Percentiles rank a stretch among this genome's conserved stretches.
Evolutionary conservation across 2,329 filamentous ascomycete species (phyloP).

Genomic region (Rhynchosporium agropyri): DNA sequence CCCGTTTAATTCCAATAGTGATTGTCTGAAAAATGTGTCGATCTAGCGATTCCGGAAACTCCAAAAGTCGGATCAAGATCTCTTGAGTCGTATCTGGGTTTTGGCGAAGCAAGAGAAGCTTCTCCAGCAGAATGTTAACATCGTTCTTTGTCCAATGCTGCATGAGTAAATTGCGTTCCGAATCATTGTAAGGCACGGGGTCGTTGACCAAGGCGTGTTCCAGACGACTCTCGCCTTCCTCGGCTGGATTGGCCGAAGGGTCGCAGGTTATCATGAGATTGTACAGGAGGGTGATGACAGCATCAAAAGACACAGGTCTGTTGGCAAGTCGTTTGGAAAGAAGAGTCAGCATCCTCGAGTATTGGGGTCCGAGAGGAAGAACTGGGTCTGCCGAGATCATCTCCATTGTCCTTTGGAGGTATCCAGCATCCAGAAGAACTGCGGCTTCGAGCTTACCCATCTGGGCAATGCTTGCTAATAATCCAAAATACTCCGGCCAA

Average conservation of each 20-base stretch:
- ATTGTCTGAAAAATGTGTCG: conserved; percentile 50
- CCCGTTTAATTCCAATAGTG: conserved; percentile 36
- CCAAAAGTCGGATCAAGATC: conserved; percentile 61
- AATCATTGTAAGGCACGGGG: conserved; percentile 47
- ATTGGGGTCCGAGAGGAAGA: conserved; percentile 47
- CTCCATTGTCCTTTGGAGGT: conserved; percentile 52
- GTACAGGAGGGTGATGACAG: conserved; percentile 54
- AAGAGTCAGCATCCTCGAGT: conserved; percentile 55
- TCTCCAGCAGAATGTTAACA: conserved; percentile 62
- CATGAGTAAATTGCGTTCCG: conserved; percentile 52
- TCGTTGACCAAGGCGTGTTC: conserved; percentile 41
- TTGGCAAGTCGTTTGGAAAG: conserved; percentile 54
- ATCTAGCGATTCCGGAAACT: conserved; percentile 54
- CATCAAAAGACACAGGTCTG: conserved; percentile 57
- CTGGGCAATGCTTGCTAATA: conserved; percentile 67
- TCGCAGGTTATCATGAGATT: conserved; percentile 39
- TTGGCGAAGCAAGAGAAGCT: conserved; percentile 65
- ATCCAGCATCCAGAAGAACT: conserved; percentile 62
- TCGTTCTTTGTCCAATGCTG: conserved; percentile 46
- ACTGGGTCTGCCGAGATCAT: conserved; percentile 40
- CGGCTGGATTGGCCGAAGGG: conserved; percentile 39
- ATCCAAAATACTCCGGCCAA: conserved; percentile 77
- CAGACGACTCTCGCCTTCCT: conserved; percentile 48
- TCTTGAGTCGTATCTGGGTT: conserved; percentile 53
- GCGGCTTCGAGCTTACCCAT: conserved; percentile 62